Conservation (phyloP, 495 filamentous ascomycete species). For the Trichoderma gamsii region DNA sequence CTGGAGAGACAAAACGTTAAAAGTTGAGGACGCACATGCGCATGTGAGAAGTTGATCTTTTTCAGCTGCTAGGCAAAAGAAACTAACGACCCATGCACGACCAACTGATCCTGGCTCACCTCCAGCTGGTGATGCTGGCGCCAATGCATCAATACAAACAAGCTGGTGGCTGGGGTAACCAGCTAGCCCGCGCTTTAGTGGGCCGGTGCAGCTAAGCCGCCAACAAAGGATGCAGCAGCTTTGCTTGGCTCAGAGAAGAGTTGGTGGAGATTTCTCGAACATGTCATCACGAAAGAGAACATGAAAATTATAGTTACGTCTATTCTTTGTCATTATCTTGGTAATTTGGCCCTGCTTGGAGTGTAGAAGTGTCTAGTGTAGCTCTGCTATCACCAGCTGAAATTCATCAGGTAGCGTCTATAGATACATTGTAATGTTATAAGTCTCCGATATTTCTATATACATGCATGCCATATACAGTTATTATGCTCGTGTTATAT, state of each 20-base stretch:
- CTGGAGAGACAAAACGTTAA: neutral
- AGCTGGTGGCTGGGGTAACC: slow-evolving; percentile 18
- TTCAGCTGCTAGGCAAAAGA: neutral
- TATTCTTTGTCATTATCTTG: too few species aligned
- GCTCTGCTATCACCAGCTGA: too few species aligned
- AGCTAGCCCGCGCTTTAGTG: neutral
- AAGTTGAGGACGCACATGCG: neutral
- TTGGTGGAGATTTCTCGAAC: too few species aligned
- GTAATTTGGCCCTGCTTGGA: too few species aligned
- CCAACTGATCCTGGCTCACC: neutral
- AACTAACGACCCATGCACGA: neutral
- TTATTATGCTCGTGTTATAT: neutral
- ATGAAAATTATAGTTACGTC: too few species aligned
- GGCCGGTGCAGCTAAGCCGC: neutral
- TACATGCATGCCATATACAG: neutral
- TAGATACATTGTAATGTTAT: neutral
- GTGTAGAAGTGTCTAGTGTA: too few species aligned
- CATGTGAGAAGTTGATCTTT: neutral
- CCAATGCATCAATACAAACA: neutral
- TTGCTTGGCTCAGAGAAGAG: neutral
- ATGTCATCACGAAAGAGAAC: too few species aligned
- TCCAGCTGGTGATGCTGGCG: neutral
- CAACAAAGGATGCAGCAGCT: slow-evolving; percentile 23
- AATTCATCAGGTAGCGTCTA: neutral
- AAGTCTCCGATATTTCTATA: neutral